A percentile compares a stretch with the other conserved stretches of the same genome.
Evolutionary conservation across 176 grass and related monocot species (phyloP).

Genomic region (Bonia amplexicaulis): DNA sequence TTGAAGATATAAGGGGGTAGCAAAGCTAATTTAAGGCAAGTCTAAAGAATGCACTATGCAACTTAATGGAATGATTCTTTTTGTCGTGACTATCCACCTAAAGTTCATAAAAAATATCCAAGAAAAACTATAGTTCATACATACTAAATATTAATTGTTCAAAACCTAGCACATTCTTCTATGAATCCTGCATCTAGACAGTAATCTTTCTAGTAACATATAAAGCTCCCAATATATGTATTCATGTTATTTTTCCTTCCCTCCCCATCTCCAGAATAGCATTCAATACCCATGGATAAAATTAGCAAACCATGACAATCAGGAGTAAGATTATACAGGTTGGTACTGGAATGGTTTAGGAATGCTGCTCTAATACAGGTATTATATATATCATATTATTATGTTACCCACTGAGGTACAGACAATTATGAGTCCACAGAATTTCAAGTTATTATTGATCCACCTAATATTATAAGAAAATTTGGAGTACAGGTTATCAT

Average conservation of each 20-base stretch:
- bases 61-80: not conserved
- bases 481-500: not conserved
- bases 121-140: not conserved
- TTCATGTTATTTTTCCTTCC: not conserved
- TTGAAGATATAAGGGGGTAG: not conserved
- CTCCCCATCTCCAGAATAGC: not conserved
- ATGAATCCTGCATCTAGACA: not conserved
- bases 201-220: not conserved
- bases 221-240: not conserved
- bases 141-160: not conserved
- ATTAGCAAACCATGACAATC: not conserved
- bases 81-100: not conserved
- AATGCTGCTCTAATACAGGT: not conserved
- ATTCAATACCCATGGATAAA: not conserved
- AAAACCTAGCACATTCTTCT: not conserved
- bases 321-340: not conserved
- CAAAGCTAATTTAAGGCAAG: not conserved
- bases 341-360: not conserved
- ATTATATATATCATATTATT: not conserved
- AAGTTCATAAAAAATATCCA: not conserved
- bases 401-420: not conserved
- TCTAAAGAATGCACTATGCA: not conserved
- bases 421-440: not conserved
- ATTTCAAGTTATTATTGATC: conserved; percentile 7
- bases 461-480: not conserved